These are phyloP conservation scores for Phytophthora nicotianae DNA, from an alignment of 352 stramenopile genomes.

Conservation along the genomic window DNA sequence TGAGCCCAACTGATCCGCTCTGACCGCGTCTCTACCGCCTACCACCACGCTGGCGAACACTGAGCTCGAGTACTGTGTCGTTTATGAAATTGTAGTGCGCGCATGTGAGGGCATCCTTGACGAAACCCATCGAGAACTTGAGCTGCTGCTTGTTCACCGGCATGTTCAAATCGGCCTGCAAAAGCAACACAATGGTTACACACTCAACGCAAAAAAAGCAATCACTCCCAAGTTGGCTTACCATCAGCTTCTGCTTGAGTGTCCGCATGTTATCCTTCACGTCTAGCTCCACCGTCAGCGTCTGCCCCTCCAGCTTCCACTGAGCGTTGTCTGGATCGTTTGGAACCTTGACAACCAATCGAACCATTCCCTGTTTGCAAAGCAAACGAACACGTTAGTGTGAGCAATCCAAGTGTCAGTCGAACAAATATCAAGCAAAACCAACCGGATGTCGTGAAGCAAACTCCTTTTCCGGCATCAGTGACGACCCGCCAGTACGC, in stretches of 20 bases:
- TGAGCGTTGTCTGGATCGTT: constrained; percentile 88
- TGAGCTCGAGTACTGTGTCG: constrained; percentile 73
- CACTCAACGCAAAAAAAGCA: not conserved
- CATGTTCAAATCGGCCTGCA: constrained; percentile 87
- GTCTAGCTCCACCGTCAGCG: constrained; percentile 87
- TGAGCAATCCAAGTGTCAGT: constrained; percentile 1
- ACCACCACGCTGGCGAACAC: constrained; percentile 79
- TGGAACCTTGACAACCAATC: constrained; percentile 80
- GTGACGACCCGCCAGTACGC: constrained; percentile 55
- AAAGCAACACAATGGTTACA: constrained; percentile 1
- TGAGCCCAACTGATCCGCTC: not conserved
- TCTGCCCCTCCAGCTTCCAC: constrained; percentile 95
- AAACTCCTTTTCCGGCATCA: constrained; percentile 87
- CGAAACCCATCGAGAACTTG: constrained; percentile 90
- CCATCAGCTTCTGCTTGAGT: constrained; percentile 92
- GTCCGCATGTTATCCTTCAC: constrained; percentile 90
- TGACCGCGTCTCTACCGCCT: constrained; percentile 46
- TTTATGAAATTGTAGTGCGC: constrained; percentile 90
- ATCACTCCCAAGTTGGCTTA: constrained; percentile 21
- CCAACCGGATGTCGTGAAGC: constrained; percentile 72
- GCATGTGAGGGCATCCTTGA: constrained; percentile 89
- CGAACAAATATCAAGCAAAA: constrained; percentile 6
- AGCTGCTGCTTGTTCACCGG: constrained; percentile 96
- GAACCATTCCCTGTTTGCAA: constrained; percentile 57
- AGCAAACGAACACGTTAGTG: constrained; percentile 10